Percentiles rank a stretch among this genome's conserved stretches.
These are phyloP conservation scores for Yamadazyma sp. DNA, from an alignment of 1,139 yeast genomes.

Conservation along the genomic window DNA sequence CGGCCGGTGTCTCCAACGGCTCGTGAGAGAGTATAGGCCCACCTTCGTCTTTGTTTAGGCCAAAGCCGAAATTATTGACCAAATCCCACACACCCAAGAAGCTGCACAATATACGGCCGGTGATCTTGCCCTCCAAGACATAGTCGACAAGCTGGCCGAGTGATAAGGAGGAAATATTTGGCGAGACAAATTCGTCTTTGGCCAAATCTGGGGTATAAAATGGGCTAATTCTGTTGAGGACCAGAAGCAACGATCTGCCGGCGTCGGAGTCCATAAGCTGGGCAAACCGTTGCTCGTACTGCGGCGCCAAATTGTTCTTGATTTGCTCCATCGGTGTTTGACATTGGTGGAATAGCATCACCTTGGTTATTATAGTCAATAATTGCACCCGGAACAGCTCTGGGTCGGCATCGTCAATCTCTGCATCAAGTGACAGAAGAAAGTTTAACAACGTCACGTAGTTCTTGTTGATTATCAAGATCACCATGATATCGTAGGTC, in stretches of 20 bases:
- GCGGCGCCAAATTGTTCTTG: neutral
- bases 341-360: constrained; percentile 11
- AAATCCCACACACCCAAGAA: constrained; percentile 37
- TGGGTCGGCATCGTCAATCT: constrained; percentile 3
- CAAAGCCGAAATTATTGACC: constrained; percentile 20
- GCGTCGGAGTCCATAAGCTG: constrained; percentile 4
- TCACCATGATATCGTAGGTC: constrained; percentile 34
- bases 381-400: constrained; percentile 23
- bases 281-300: neutral
- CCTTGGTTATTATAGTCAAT: constrained; percentile 20
- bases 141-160: constrained; percentile 17
- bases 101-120: constrained; percentile 32
- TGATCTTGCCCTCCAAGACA: constrained; percentile 21
- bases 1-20: constrained; percentile 5
- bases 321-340: constrained; percentile 6
- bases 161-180: constrained; percentile 7
- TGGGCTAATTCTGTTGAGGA: constrained; percentile 21
- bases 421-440: constrained; percentile 19
- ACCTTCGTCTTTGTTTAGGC: constrained; percentile 12
- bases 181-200: constrained; percentile 2
- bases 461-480: constrained; percentile 32
- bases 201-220: constrained; percentile 7
- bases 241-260: constrained; percentile 19
- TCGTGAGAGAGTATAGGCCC: constrained; percentile 4
- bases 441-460: constrained; percentile 29